Percentiles rank a stretch among this genome's conserved stretches.
Evolutionary conservation across 768 basidiomycete species (phyloP).

Genomic region (Lanmaoa pseudosensibilis): DNA sequence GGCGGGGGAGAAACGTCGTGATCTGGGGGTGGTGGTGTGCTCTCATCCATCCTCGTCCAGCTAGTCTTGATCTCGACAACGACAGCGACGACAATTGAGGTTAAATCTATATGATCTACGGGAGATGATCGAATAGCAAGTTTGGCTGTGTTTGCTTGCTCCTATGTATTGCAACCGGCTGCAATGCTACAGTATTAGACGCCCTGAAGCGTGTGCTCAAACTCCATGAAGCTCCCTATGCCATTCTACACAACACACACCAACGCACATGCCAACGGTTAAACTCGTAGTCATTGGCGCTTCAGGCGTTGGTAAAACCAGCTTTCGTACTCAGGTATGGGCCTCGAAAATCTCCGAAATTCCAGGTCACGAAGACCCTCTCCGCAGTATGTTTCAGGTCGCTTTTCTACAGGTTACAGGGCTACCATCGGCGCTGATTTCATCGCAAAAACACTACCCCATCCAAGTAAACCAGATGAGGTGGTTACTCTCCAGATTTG

Average conservation of each 20-base stretch:
- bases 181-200: neutral
- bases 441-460: constrained; percentile 69
- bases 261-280: constrained; percentile 58
- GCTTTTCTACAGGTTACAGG: constrained; percentile 74
- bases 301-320: constrained; percentile 85
- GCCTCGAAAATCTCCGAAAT: neutral
- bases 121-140: neutral
- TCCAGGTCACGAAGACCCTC: neutral
- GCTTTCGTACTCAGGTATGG: constrained; percentile 69
- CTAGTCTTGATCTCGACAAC: neutral
- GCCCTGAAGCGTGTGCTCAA: constrained; percentile 1
- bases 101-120: neutral
- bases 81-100: neutral
- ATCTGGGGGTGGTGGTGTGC: constrained; percentile 40
- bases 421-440: constrained; percentile 92
- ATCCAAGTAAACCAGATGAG: constrained; percentile 54
- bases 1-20: constrained; percentile 47
- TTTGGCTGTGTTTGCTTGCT: constrained; percentile 21
- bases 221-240: constrained; percentile 20
- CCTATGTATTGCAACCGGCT: constrained; percentile 13
- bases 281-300: constrained; percentile 83
- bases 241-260: constrained; percentile 6
- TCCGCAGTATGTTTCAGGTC: constrained; percentile 70
- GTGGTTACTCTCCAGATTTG: constrained; percentile 69
- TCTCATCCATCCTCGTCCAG: constrained; percentile 25